Percentiles rank a stretch among this genome's conserved stretches.
Conservation (phyloP, 495 filamentous ascomycete species). For the Aspergillus leporis region DNA sequence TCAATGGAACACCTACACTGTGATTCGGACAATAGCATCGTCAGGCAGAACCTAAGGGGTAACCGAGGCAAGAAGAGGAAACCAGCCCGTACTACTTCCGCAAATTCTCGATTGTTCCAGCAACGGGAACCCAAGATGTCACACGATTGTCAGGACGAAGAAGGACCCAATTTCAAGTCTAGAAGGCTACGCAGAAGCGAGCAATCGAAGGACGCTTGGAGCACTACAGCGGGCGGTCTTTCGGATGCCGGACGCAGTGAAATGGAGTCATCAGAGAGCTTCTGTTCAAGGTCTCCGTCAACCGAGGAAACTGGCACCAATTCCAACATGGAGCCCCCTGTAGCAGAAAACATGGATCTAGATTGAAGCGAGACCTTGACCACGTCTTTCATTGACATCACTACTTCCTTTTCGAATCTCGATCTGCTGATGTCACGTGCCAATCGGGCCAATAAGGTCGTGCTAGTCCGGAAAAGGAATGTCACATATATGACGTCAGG, state of each 20-base stretch:
- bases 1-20: conserved; percentile 34
- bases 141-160: conserved; percentile 14
- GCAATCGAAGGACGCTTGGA: neutral
- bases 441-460: neutral
- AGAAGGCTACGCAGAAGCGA: conserved; percentile 33
- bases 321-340: conserved; percentile 11
- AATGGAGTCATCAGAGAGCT: conserved; percentile 20
- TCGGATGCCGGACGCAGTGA: conserved; percentile 18
- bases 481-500: conserved; percentile 26
- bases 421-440: neutral
- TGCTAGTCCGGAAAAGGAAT: neutral
- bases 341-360: conserved; percentile 33
- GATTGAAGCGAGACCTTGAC: conserved; percentile 20
- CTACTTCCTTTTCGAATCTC: neutral
- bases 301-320: conserved; percentile 16
- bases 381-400: neutral
- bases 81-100: conserved; percentile 13
- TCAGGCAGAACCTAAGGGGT: neutral
- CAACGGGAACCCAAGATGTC: neutral
- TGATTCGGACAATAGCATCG: conserved; percentile 20
- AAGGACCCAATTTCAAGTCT: conserved; percentile 14
- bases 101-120: neutral
- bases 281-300: conserved; percentile 5
- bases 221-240: conserved; percentile 7
- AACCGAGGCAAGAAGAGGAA: conserved; percentile 44